These are phyloP conservation scores for Pythium aphanidermatum DNA, from an alignment of 352 stramenopile genomes.

Conservation along the genomic window DNA sequence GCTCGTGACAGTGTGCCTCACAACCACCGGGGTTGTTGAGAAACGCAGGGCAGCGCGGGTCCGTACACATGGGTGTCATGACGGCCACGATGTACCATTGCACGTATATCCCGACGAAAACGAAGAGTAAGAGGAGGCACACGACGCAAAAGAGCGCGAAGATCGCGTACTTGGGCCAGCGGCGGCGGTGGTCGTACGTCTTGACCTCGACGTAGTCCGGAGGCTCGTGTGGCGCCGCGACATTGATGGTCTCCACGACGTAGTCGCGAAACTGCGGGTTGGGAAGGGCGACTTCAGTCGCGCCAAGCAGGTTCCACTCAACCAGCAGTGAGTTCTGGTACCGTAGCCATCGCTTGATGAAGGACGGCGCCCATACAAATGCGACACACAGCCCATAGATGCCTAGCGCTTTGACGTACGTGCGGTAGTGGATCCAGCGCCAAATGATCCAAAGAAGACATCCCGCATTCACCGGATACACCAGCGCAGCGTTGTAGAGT, in stretches of 20 bases:
- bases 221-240: constrained; percentile 39
- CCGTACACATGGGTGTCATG: constrained; percentile 58
- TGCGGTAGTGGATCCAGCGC: constrained; percentile 50
- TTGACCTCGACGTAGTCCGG: constrained; percentile 59
- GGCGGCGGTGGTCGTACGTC: constrained; percentile 40
- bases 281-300: constrained; percentile 36
- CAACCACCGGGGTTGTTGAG: constrained; percentile 26
- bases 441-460: constrained; percentile 45
- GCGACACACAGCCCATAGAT: constrained; percentile 43
- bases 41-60: constrained; percentile 43
- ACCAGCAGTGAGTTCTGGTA: constrained; percentile 62
- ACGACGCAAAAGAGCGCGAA: constrained; percentile 43
- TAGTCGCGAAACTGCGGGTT: constrained; percentile 52
- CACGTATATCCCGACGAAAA: constrained; percentile 52
- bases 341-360: constrained; percentile 52
- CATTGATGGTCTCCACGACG: constrained; percentile 55
- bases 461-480: constrained; percentile 39
- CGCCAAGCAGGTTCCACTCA: constrained; percentile 55
- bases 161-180: constrained; percentile 52
- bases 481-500: constrained; percentile 47
- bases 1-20: constrained; percentile 36
- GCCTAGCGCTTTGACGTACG: constrained; percentile 43
- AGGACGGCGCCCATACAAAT: constrained; percentile 47
- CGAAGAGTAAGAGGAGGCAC: constrained; percentile 44
- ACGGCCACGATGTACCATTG: constrained; percentile 70